Percentiles rank a stretch among this genome's conserved stretches.
phyloP scores from a whole-genome alignment of 331 rosid genomes.

The Rosa hybrid region DNA sequence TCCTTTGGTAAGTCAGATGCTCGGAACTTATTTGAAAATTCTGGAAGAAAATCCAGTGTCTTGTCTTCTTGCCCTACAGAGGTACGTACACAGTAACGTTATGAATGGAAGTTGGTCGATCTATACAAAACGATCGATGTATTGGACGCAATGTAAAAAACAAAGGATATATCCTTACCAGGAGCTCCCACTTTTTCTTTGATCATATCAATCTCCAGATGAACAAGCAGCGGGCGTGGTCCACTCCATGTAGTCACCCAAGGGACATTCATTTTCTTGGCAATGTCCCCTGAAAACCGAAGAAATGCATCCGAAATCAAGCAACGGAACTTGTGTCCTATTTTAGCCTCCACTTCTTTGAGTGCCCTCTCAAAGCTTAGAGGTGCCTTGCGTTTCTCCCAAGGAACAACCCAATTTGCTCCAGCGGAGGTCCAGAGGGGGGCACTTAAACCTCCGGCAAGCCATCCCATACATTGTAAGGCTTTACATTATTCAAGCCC shows the following conservation, averaged over 20 bases:
- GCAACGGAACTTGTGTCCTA: constrained; percentile 39
- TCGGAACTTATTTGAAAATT: constrained; percentile 16
- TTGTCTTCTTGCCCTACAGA: constrained; percentile 22
- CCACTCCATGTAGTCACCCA: constrained; percentile 70
- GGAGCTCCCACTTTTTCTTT: constrained; percentile 8
- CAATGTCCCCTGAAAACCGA: constrained; percentile 49
- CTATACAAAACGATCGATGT: neutral
- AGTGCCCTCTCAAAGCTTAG: constrained; percentile 21
- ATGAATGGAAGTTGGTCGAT: neutral
- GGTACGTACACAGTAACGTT: neutral
- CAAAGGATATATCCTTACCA: constrained; percentile 9
- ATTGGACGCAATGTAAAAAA: neutral
- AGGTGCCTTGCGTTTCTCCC: constrained; percentile 36
- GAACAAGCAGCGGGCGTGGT: constrained; percentile 50
- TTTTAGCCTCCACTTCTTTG: constrained; percentile 28
- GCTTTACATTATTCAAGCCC: constrained; percentile 22
- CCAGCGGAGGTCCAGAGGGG: constrained; percentile 12
- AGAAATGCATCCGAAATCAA: constrained; percentile 51
- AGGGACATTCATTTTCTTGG: constrained; percentile 37
- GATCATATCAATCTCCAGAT: constrained; percentile 29
- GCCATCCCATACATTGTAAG: constrained; percentile 51
- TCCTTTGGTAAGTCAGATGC: constrained; percentile 50
- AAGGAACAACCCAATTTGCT: constrained; percentile 31
- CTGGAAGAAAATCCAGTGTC: constrained; percentile 34
- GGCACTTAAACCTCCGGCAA: constrained; percentile 32